Evolutionary conservation across 306 rosid genomes (phyloP).

Genomic region (Sophora flavescens): DNA sequence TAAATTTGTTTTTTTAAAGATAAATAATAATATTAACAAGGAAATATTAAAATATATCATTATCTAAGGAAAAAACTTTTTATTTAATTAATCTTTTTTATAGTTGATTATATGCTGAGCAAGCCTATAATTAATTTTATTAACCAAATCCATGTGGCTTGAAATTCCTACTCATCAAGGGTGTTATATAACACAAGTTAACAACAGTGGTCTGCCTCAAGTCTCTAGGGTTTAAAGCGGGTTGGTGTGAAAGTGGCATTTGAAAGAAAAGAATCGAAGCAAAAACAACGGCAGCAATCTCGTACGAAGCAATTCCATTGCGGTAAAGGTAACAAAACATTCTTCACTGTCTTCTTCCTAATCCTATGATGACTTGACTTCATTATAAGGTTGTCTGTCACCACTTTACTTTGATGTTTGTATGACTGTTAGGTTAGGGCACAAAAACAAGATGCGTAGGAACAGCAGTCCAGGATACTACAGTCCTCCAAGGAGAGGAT

Average conservation of each 20-base stretch:
- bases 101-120: no score
- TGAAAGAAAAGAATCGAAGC: neutral
- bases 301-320: neutral
- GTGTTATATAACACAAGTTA: no score
- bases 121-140: no score
- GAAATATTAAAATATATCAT: no score
- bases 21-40: no score
- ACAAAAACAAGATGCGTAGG: constrained; percentile 66
- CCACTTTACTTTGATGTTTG: neutral
- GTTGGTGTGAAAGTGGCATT: neutral
- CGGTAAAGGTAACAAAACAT: constrained; percentile 41
- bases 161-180: no score
- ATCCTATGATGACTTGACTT: neutral
- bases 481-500: constrained; percentile 93
- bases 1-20: no score
- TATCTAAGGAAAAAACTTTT: no score
- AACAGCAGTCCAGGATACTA: constrained; percentile 94
- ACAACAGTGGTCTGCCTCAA: neutral
- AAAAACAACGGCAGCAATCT: neutral
- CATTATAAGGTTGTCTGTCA: neutral
- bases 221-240: constrained; percentile 43
- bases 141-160: no score
- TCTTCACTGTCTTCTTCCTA: neutral
- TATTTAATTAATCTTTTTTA: no score
- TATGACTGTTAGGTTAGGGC: constrained; percentile 39